phyloP scores from a whole-genome alignment of 1,284 basidiomycete genomes.

The Vanrija humicola region DNA sequence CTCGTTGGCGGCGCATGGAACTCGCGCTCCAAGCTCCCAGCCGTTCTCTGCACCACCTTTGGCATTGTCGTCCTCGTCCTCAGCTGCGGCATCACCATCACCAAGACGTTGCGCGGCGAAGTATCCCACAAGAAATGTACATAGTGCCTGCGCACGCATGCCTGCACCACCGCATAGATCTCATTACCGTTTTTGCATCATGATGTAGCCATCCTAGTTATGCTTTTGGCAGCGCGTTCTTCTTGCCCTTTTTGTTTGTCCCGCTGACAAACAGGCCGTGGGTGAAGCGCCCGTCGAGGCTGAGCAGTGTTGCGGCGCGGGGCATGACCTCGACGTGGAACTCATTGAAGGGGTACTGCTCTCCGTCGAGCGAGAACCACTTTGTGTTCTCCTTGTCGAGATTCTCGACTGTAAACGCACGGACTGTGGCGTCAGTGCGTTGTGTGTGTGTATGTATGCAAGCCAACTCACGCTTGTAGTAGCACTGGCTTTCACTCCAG shows the following conservation, averaged over 20 bases:
- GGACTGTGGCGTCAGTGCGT: constrained; percentile 18
- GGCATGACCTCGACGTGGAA: constrained; percentile 80
- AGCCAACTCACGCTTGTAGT: constrained; percentile 62
- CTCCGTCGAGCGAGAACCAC: constrained; percentile 63
- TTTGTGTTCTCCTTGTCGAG: constrained; percentile 57
- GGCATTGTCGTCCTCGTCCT: constrained; percentile 74
- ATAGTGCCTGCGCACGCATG: background rate
- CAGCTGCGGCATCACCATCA: constrained; percentile 67
- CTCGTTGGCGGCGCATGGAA: constrained; percentile 64
- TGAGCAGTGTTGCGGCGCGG: constrained; percentile 65
- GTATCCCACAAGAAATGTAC: constrained; percentile 50
- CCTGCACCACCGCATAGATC: background rate
- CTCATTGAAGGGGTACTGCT: constrained; percentile 70
- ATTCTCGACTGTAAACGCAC: constrained; percentile 69
- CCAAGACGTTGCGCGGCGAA: constrained; percentile 68
- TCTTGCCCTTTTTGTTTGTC: constrained; percentile 24
- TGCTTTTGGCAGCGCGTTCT: background rate
- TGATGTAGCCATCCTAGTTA: background rate
- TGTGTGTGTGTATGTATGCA: background rate
- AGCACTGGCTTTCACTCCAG: constrained; percentile 66
- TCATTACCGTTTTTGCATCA: background rate
- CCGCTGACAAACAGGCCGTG: constrained; percentile 32
- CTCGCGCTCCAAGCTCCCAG: constrained; percentile 66
- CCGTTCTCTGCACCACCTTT: constrained; percentile 67
- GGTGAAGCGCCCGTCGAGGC: constrained; percentile 61